A percentile compares a stretch with the other conserved stretches of the same genome.
Conservation (phyloP, 225 moss, liverwort and hornwort genomes). For the Polytrichum formosum region DNA sequence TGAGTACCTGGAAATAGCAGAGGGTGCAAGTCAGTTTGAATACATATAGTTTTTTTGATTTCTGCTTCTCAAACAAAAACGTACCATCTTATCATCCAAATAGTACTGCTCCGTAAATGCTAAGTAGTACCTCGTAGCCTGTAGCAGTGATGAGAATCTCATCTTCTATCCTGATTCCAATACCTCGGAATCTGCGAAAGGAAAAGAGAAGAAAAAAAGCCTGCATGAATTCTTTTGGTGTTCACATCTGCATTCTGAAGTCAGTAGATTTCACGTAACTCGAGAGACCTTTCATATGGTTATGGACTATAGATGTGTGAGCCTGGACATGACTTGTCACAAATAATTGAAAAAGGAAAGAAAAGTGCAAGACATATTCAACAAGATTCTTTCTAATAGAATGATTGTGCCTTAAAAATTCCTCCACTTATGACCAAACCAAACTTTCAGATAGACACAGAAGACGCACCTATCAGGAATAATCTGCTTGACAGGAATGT, state of each 20-base stretch:
- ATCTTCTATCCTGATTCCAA: slow-evolving; percentile 96
- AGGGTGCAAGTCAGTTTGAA: neutral
- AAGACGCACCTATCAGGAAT: slow-evolving; percentile 72
- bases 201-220: slow-evolving; percentile 3
- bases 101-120: neutral
- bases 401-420: no score
- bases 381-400: neutral
- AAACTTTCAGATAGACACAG: slow-evolving; percentile 1
- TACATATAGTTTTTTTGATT: neutral
- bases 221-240: neutral
- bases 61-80: neutral
- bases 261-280: no score
- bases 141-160: slow-evolving; percentile 84
- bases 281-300: no score
- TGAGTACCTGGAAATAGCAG: slow-evolving; percentile 52
- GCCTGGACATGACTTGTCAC: neutral
- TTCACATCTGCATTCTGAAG: no score
- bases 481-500: slow-evolving; percentile 62
- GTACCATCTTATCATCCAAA: neutral
- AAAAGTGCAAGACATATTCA: neutral
- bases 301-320: neutral
- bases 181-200: slow-evolving; percentile 72
- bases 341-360: neutral
- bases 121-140: slow-evolving; percentile 68
- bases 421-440: no score